Conservation (phyloP, 2,329 filamentous ascomycete genomes). For the Elsinoe necatrix region DNA sequence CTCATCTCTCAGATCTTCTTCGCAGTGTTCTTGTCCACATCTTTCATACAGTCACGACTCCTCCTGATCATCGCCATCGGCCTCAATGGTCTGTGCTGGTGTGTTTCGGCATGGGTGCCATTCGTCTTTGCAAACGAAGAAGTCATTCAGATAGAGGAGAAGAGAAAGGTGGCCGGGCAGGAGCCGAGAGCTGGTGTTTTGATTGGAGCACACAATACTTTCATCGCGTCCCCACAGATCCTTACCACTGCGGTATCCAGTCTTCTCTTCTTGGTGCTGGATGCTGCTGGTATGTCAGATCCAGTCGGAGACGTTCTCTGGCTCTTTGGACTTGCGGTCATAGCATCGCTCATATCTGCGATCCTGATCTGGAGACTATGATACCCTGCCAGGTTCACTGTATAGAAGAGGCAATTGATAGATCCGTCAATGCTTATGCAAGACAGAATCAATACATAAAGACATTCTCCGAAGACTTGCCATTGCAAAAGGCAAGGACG, state of each 20-base stretch:
- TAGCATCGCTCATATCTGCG: neutral
- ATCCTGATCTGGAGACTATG: neutral
- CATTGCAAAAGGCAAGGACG: neutral
- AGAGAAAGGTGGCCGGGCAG: neutral
- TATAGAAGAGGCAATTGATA: neutral
- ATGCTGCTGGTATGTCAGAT: neutral
- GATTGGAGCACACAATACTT: neutral
- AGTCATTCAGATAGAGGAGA: constrained; percentile 1
- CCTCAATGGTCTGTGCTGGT: neutral
- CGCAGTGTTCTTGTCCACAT: neutral
- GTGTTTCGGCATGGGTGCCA: neutral
- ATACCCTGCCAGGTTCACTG: neutral
- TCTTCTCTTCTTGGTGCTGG: neutral
- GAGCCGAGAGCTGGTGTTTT: neutral
- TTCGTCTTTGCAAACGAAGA: neutral
- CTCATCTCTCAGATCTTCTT: neutral
- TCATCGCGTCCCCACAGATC: neutral
- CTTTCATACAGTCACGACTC: neutral
- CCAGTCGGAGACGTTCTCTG: neutral
- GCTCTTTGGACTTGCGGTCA: neutral
- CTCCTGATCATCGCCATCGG: neutral
- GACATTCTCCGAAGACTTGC: no score
- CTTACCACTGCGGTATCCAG: neutral
- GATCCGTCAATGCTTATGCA: neutral
- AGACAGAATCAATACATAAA: no score